Base-by-base conservation (phyloP, 2,329 filamentous ascomycete genomes). In the Coleophoma crateriformis region DNA sequence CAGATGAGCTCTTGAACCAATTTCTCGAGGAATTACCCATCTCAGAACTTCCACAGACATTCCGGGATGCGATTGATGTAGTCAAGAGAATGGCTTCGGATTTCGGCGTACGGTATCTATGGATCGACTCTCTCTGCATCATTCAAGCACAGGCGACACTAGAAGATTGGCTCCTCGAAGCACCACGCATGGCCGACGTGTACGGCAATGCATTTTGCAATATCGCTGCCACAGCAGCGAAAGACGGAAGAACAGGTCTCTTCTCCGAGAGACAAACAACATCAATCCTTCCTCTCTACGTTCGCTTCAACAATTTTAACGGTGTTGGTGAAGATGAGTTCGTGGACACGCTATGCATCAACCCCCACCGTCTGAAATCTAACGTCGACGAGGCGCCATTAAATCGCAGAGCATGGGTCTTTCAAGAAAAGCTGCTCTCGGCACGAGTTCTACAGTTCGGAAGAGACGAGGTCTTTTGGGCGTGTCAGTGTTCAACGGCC, bases 401-500 rank as follows among this genome's bases (percentile, higher is more conserved):
- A 14, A 38, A 47, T 7, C 15, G 11, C 12, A 32, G 45, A 12
- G 45, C 32, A 3, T 50, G 45, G 49, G 22, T 34, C 22, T 20
- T 48, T 13, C 49, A 50, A 19, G 49, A 50, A 13, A 34, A 45
- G 12, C 45, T 41, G 33, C 35, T 50, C 3, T 48, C 44, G 2
- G 19, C 32, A 6, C 35, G 49, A n/a, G 43, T 41, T 13, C 27
- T 50, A 10, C 34, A 50, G 13, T 48, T 48, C 27, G 37, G 27
- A 2, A 20, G 15, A 20, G 22, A 41, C 3, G 43, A 50, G n/a
- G 17, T 50, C 10, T 50, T 48, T 34, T 50, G 45, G 45, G 49
- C 48, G 42, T 50, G 49, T 20, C 15, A 82, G 86, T 62, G 85
- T 84, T 11, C 11, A 17, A 19, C 11, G 13, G 38, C 38, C 19